phyloP scores from a whole-genome alignment of 2,329 filamentous ascomycete species.

The Sporothrix protearum region DNA sequence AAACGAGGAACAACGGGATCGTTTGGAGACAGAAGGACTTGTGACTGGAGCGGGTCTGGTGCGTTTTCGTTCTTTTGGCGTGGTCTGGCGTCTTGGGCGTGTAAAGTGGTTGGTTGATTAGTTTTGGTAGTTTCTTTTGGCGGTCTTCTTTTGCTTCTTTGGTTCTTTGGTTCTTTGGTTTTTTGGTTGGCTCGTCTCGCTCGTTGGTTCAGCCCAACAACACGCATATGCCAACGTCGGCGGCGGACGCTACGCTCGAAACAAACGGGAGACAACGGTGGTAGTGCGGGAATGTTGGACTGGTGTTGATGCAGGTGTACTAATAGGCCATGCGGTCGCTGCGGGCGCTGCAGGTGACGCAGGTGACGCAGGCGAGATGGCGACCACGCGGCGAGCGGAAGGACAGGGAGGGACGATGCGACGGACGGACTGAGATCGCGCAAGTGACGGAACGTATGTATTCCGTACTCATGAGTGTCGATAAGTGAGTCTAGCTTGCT shows the following conservation, averaged over 20 bases:
- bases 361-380: constrained; percentile 14
- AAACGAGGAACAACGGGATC: not conserved
- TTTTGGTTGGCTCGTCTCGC: not conserved
- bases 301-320: not conserved
- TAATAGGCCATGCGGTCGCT: not conserved
- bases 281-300: constrained; percentile 19
- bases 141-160: not conserved
- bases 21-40: constrained; percentile 1
- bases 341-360: not conserved
- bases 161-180: not conserved
- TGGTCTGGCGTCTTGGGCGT: constrained; percentile 12
- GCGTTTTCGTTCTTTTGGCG: constrained; percentile 10
- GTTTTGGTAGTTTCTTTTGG: not conserved
- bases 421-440: not conserved
- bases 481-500: not conserved
- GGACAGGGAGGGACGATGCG: not conserved
- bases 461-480: not conserved
- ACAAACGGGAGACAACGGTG: constrained; percentile 9
- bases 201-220: not conserved
- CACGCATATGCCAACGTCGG: not conserved
- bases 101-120: constrained; percentile 8
- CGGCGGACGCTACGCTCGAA: constrained; percentile 16
- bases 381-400: not conserved
- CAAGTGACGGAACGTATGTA: not conserved
- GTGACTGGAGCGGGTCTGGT: constrained; percentile 9